phyloP scores from a whole-genome alignment of 116 monocot genomes.

The Trichopus zeylanicus region DNA sequence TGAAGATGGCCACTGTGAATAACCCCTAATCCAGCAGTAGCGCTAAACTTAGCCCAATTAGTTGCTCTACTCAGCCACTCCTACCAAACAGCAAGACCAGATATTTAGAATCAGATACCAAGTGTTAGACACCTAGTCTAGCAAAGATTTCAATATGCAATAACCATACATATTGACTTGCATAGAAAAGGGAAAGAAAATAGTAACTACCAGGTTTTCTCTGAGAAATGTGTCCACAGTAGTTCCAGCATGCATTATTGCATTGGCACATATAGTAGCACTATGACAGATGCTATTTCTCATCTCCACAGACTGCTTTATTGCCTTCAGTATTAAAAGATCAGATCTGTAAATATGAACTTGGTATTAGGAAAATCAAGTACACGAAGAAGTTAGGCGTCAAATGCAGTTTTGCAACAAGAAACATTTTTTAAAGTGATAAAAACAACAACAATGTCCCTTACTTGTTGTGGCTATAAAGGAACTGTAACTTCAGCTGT shows the following conservation, averaged over 20 bases:
- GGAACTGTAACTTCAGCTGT: conserved; percentile 81
- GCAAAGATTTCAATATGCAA: no score
- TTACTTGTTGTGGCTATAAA: conserved; percentile 89
- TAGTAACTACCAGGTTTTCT: conserved; percentile 67
- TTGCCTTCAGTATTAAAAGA: conserved; percentile 86
- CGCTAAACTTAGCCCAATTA: conserved; percentile 97
- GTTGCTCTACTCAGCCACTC: conserved; percentile 97
- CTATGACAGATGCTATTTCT: conserved; percentile 98
- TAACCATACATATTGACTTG: no score
- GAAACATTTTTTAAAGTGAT: no score
- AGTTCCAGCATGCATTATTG: conserved; percentile 98
- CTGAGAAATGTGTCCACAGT: conserved; percentile 92
- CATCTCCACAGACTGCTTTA: conserved; percentile 96
- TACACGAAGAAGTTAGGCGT: no score
- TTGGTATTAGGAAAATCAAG: background rate
- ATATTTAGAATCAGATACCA: no score
- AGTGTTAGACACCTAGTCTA: no score
- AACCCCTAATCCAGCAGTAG: conserved; percentile 93
- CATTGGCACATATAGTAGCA: conserved; percentile 96
- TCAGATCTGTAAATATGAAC: conserved; percentile 51
- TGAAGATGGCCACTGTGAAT: conserved; percentile 94
- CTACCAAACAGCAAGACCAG: conserved; percentile 39
- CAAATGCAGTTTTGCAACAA: no score
- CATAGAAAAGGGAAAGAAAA: no score
- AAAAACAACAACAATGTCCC: background rate